Percentiles rank a stretch among this genome's conserved stretches.
Evolutionary conservation across 495 filamentous ascomycete genomes (phyloP).

Genomic region (Penicillium lagena): DNA sequence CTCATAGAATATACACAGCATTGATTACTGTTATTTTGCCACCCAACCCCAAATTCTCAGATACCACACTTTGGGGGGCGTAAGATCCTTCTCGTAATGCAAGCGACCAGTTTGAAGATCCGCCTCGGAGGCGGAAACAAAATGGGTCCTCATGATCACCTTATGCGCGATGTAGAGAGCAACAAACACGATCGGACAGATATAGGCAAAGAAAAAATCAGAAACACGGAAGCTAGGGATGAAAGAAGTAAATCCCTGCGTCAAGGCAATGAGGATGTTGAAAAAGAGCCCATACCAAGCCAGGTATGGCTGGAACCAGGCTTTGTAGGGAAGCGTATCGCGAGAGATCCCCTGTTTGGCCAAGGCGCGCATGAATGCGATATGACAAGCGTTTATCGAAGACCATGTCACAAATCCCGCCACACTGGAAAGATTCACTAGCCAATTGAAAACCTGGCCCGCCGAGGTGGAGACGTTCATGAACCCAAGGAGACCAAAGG

Average conservation of each 20-base stretch:
- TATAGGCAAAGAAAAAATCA: slow-evolving; percentile 49
- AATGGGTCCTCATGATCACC: slow-evolving; percentile 23
- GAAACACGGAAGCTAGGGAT: slow-evolving; percentile 46
- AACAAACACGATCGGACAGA: slow-evolving; percentile 47
- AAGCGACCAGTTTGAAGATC: slow-evolving; percentile 36
- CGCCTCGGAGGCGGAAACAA: slow-evolving; percentile 25
- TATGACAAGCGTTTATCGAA: slow-evolving; percentile 48
- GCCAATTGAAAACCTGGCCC: slow-evolving; percentile 42
- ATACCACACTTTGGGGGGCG: slow-evolving; percentile 21
- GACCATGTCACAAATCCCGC: slow-evolving; percentile 62
- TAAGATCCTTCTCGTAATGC: slow-evolving; percentile 22
- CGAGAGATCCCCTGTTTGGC: slow-evolving; percentile 40
- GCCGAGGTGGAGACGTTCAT: slow-evolving; percentile 38
- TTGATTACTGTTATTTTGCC: slow-evolving; percentile 5
- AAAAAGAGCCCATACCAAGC: slow-evolving; percentile 52
- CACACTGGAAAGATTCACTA: slow-evolving; percentile 52
- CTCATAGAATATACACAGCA: too few relatives aligned
- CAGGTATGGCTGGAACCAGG: slow-evolving; percentile 46
- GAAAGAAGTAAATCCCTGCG: slow-evolving; percentile 59
- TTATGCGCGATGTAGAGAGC: slow-evolving; percentile 49
- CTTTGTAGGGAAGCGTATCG: slow-evolving; percentile 47
- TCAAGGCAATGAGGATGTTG: slow-evolving; percentile 52
- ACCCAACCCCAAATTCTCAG: slow-evolving; percentile 18
- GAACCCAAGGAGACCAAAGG: slow-evolving; percentile 43
- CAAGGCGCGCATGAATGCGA: slow-evolving; percentile 51